phyloP scores from a whole-genome alignment of 805 yeast genomes.

The Ogataea pignaliae region DNA sequence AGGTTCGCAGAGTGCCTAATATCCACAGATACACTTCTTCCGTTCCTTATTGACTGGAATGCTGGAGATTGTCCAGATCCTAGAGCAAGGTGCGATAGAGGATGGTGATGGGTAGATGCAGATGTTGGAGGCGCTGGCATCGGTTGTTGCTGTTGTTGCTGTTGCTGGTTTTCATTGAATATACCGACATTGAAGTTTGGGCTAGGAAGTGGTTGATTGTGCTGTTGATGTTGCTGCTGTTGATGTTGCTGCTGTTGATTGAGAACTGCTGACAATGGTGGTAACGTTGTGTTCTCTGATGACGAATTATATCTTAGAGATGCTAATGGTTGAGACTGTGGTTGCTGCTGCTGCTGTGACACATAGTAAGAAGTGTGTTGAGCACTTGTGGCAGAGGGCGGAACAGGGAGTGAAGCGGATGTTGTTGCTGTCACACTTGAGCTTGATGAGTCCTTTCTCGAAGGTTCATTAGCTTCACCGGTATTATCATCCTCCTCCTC shows the following conservation, averaged over 20 bases:
- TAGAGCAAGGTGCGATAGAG: not conserved
- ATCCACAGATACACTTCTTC: slow-evolving; percentile 24
- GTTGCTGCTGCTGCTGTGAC: not conserved
- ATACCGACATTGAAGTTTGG: slow-evolving; percentile 4
- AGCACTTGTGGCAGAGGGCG: not conserved
- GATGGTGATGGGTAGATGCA: not conserved
- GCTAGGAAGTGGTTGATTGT: slow-evolving; percentile 3
- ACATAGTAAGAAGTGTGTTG: too few species aligned
- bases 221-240: too few species aligned
- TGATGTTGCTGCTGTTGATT: not conserved
- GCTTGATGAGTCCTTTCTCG: not conserved
- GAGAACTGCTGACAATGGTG: not conserved
- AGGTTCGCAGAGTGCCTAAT: slow-evolving; percentile 10
- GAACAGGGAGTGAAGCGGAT: not conserved
- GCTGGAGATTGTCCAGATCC: slow-evolving; percentile 7
- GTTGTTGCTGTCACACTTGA: not conserved
- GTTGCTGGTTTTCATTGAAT: slow-evolving; percentile 1
- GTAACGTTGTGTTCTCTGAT: not conserved
- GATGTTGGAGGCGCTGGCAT: slow-evolving; percentile 6
- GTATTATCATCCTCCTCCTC: slow-evolving; percentile 13
- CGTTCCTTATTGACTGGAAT: slow-evolving; percentile 12
- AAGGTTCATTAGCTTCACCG: not conserved
- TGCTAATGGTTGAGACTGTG: not conserved
- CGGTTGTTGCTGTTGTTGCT: slow-evolving; percentile 3
- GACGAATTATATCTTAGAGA: not conserved